phyloP scores from a whole-genome alignment of 306 rosid genomes.

The cucumber (Cucumis sativus) region Cucumber_9930_V3 NC_026660.2:12001501-12002000 shows the following conservation, averaged over 20 bases:
- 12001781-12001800: conserved; percentile 58
- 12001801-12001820: conserved; percentile 13
- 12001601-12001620: conserved; percentile 64
- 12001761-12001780: conserved; percentile 84
- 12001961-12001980: conserved; percentile 60
- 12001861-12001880: not conserved
- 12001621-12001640: conserved; percentile 38
- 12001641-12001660: conserved; percentile 67
- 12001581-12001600: conserved; percentile 69
- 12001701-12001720: conserved; percentile 38
- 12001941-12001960: conserved; percentile 92
- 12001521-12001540: conserved; percentile 24
- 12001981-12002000: conserved; percentile 76
- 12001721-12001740: conserved; percentile 24
- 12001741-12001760: conserved; percentile 55
- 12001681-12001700: conserved; percentile 73
- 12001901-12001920: conserved; percentile 86
- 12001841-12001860: too few relatives aligned
- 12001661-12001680: conserved; percentile 49
- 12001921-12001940: conserved; percentile 87
- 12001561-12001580: conserved; percentile 78
- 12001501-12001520: too few relatives aligned
- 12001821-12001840: not conserved
- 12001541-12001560: conserved; percentile 63
- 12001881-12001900: conserved; percentile 14